Base-by-base conservation (phyloP, 306 rosid genomes). In the Gynostemma pentaphyllum region DNA sequence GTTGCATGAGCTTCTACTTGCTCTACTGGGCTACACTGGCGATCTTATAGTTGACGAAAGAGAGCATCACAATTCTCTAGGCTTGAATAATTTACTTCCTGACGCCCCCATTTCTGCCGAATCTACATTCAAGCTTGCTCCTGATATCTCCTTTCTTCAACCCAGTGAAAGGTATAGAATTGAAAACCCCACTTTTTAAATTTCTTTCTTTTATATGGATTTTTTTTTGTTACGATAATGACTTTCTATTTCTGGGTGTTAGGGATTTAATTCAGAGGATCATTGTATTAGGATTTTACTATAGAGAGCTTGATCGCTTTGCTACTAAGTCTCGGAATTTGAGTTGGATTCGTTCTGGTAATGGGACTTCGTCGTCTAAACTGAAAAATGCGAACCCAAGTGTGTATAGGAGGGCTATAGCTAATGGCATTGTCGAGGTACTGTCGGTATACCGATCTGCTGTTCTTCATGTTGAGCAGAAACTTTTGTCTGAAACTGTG, bases 21-120 rank as follows among this genome's bases (percentile, higher is more conserved):
- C 99, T 7, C 81, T 92, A 10, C 46, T 86, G 42, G 99, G 99
- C 62, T 92, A 80, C 86, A 92, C 97, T 70, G 97, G 99, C 73
- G 97, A 92, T 78, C 82, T 92, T 45, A 88, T 92, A 46, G 72
- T 88, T 81, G 98, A 91, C 75, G 75, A 64, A 71, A 76, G 85
- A 73, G 87, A 84, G 40, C 82, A 69, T 5, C 80, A 69, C 72
- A 51, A 49, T 2, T 70, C 87, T 28, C 78, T 79, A 29, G 80
- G 78, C 53, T 42, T 67, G 9, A 41, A 59, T 45, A 5, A 34
- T 19, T 54, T 74, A 8, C 42, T 63, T 46, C 44, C 76, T 11
- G 75, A 74, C 26, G 36, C 87, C 16, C 79, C 87, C 65, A 71
- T 79, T 50, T 81, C 95, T 73, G 84, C 80, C 36, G 84, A 81